Base-by-base conservation (phyloP, 202 grass and related monocot species). In the Tripidium arundinaceum region DNA sequence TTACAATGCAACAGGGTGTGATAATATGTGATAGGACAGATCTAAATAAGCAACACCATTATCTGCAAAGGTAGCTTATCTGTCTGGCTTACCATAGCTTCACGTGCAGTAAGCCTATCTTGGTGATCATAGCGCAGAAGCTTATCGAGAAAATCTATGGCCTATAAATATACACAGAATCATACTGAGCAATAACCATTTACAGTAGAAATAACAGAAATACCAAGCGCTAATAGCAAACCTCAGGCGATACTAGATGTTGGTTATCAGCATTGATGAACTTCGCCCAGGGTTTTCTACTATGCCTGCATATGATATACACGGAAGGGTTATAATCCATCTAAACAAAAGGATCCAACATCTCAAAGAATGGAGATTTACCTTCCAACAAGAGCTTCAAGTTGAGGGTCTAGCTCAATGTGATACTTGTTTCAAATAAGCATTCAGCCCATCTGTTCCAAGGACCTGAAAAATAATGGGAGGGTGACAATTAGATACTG, bases 221-320 rank as follows among this genome's bases (percentile, higher is more conserved):
- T 59, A 33, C 29, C n/a, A 62, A 41, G 72, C 1, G 26, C 18
- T 40, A 68, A 45, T 58, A 80, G 62, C 68, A 57, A 76, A 93
- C 91, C 91, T 90, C 91, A 27, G 88, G 91, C 2, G 91, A 93
- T 66, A 93, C 88, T 74, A 93, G 63, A 86, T 93, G 91, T 67
- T 93, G 91, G 64, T 86, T 93, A 65, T 93, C 91, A 86, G 88
- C 86, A 84, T 79, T 93, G 61, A 93, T 86, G 84, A 93, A 93
- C 75, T 93, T 93, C 8, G 91, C 70, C 91, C 91, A 90, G 36
- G 88, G 85, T 79, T 86, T 93, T 59, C 88, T 86, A 63, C 72
- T 88, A 79, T 90, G 91, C 62, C 91, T 93, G 72, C 72, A 74
- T 26, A 75, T 46, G 73, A 38, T 16, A 86, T 39, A 83, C 47